Percentiles rank a stretch among this genome's conserved stretches.
phyloP scores from a whole-genome alignment of 73 alveolate genomes.

The Paramecium caudatum region DNA sequence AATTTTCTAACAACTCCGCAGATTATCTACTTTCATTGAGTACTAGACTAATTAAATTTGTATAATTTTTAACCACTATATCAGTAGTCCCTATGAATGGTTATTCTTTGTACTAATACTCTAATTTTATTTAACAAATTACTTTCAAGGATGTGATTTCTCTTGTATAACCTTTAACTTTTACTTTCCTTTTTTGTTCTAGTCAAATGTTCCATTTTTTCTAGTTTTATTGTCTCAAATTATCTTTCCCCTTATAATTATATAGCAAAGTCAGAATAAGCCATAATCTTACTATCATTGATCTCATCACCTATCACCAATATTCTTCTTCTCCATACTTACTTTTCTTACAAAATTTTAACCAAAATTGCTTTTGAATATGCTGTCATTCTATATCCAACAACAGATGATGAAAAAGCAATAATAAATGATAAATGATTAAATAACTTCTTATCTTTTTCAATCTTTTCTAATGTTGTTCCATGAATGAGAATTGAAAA shows the following conservation, averaged over 20 bases:
- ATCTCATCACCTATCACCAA: constrained; percentile 53
- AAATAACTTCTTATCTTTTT: constrained; percentile 15
- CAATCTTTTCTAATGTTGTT: constrained; percentile 10
- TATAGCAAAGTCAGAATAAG: constrained; percentile 29
- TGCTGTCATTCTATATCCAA: constrained; percentile 55
- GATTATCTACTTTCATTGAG: constrained; percentile 33
- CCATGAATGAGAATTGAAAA: constrained; percentile 41
- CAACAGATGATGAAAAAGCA: not conserved
- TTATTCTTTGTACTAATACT: not conserved
- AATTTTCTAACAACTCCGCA: constrained; percentile 60
- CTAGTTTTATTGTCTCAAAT: not conserved
- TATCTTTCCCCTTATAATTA: not conserved
- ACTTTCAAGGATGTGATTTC: constrained; percentile 1
- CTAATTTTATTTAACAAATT: constrained; percentile 8
- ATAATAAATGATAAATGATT: constrained; percentile 28
- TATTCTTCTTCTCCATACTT: constrained; percentile 37
- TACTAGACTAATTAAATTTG: not conserved
- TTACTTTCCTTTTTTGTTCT: constrained; percentile 37
- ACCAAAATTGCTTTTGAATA: not conserved
- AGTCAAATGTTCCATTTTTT: not conserved
- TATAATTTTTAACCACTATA: constrained; percentile 33
- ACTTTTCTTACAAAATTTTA: not conserved
- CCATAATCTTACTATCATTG: constrained; percentile 19
- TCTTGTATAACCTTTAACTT: not conserved
- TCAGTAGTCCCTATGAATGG: constrained; percentile 1